A percentile compares a stretch with the other conserved stretches of the same genome.
These are phyloP conservation scores for Heritiera littoralis DNA, from an alignment of 345 rosid genomes.

Conservation along the genomic window DNA sequence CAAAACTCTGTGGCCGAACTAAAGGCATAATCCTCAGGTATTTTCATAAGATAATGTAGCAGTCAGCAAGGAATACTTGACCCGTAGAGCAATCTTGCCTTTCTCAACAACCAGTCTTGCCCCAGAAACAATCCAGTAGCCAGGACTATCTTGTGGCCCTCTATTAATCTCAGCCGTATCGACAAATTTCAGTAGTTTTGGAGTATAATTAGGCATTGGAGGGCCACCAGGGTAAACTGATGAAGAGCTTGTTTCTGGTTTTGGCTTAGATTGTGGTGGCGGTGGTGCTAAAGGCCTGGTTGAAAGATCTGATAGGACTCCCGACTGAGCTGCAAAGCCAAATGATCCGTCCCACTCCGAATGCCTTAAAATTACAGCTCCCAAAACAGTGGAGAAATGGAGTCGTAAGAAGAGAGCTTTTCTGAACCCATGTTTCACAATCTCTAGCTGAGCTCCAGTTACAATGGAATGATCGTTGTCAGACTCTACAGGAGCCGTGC, in stretches of 20 bases:
- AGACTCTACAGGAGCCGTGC: conserved; percentile 84
- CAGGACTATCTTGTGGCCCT: conserved; percentile 89
- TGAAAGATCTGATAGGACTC: conserved; percentile 70
- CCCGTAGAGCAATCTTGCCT: conserved; percentile 82
- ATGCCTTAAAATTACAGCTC: conserved; percentile 55
- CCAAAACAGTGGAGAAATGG: conserved; percentile 62
- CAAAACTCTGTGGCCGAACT: background rate
- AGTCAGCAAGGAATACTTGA: conserved; percentile 79
- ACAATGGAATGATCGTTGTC: conserved; percentile 71
- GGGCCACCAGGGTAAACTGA: conserved; percentile 97
- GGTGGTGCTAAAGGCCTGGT: conserved; percentile 57
- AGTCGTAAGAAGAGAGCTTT: conserved; percentile 76
- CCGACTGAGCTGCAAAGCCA: conserved; percentile 72
- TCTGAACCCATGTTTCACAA: conserved; percentile 76
- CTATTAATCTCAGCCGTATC: conserved; percentile 87
- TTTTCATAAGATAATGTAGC: conserved; percentile 45
- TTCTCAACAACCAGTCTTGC: conserved; percentile 81
- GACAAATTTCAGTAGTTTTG: conserved; percentile 77
- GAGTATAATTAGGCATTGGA: conserved; percentile 82
- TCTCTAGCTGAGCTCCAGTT: conserved; percentile 83
- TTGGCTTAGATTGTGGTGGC: conserved; percentile 73
- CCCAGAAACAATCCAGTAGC: conserved; percentile 93
- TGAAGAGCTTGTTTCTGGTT: conserved; percentile 30
- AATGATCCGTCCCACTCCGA: conserved; percentile 90
- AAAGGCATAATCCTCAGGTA: conserved; percentile 20